Conservation (phyloP, 345 rosid genomes). For the Eucalyptus sideroxylon region DNA sequence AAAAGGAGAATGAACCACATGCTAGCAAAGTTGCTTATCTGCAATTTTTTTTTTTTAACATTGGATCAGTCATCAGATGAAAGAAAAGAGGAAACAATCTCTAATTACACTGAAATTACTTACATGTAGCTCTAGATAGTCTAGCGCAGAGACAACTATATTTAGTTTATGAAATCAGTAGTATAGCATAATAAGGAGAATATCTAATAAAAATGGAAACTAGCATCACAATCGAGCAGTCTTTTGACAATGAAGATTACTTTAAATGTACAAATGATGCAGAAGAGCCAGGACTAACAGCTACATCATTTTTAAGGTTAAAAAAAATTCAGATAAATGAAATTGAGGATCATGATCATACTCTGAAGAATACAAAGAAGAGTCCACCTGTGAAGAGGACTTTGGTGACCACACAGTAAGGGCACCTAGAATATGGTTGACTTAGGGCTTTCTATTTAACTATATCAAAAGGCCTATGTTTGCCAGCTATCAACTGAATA, state of each 20-base stretch:
- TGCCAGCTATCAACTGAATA: not conserved
- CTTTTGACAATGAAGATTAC: not conserved
- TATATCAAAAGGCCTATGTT: not conserved
- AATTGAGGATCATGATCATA: not conserved
- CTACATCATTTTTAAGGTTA: not conserved
- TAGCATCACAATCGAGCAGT: not conserved
- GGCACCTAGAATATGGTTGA: not conserved
- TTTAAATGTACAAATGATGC: not conserved
- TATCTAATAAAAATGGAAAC: not conserved
- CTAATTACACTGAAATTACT: not conserved
- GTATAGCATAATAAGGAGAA: not conserved
- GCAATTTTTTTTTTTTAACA: not conserved
- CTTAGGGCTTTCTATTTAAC: not conserved
- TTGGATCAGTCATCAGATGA: not conserved
- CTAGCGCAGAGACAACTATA: not conserved
- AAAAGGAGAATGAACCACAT: conserved; percentile 98
- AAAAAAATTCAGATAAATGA: not conserved
- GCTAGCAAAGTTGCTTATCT: conserved; percentile 98
- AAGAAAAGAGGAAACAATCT: not conserved
- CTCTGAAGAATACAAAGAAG: not conserved
- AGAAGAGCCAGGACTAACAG: not conserved
- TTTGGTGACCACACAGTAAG: not conserved
- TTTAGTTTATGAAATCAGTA: not conserved
- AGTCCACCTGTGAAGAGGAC: not conserved
- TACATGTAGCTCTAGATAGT: not conserved